phyloP scores from a whole-genome alignment of 2,329 filamentous ascomycete species.

The Calonectria naviculata region DNA sequence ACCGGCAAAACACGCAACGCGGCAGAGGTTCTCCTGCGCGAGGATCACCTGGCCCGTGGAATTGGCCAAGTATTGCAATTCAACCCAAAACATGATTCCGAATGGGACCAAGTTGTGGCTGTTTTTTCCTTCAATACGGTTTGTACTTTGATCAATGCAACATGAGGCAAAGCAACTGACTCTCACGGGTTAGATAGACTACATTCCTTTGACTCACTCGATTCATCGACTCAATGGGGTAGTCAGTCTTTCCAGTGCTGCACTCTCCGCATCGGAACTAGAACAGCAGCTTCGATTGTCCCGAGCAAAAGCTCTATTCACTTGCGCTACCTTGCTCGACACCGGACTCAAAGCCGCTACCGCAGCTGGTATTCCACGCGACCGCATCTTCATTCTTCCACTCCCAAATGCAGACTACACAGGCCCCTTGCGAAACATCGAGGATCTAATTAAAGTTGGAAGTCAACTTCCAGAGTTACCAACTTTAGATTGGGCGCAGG shows the following conservation, averaged over 20 bases:
- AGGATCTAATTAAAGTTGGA: not conserved
- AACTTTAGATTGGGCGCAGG: not conserved
- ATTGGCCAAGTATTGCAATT: not conserved
- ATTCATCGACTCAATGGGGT: slow-evolving; percentile 1
- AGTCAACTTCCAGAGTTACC: not conserved
- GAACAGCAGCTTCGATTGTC: not conserved
- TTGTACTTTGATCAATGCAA: not conserved
- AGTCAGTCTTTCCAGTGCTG: not conserved
- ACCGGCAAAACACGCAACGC: not conserved
- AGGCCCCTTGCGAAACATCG: not conserved
- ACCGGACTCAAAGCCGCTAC: not conserved
- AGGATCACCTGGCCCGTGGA: not conserved
- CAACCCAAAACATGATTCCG: not conserved
- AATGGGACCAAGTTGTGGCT: not conserved
- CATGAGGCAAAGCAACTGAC: not conserved
- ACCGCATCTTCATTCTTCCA: not conserved
- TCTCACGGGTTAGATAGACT: not conserved
- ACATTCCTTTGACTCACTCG: slow-evolving; percentile 2
- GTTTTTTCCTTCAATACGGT: slow-evolving; percentile 1
- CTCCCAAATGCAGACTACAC: not conserved
- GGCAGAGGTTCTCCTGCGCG: not conserved
- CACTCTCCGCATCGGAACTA: not conserved
- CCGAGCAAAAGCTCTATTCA: not conserved
- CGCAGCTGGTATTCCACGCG: not conserved
- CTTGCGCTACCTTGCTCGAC: not conserved